Conservation (phyloP, 2,329 filamentous ascomycete species). For the Pseudogymnoascus sp. region DNA sequence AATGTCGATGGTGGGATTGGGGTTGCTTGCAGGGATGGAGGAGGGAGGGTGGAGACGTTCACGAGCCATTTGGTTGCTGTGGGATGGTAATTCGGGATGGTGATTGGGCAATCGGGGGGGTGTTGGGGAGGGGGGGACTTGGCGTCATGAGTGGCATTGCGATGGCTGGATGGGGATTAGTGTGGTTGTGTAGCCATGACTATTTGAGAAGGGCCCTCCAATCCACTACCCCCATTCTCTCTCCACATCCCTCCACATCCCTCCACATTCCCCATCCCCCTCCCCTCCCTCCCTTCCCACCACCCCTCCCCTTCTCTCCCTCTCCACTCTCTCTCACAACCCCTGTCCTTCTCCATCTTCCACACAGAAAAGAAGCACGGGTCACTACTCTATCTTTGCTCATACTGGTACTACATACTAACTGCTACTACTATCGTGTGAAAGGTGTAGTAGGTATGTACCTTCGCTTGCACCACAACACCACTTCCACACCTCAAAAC, state of each 20-base stretch:
- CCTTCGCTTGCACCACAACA: too few species aligned
- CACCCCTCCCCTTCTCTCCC: not conserved
- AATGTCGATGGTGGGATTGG: not conserved
- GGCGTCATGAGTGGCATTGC: not conserved
- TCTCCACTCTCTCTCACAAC: not conserved
- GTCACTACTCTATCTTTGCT: not conserved
- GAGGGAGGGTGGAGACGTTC: not conserved
- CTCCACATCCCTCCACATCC: not conserved
- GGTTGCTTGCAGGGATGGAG: not conserved
- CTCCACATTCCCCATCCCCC: not conserved
- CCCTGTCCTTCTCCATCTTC: not conserved
- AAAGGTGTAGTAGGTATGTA: too few species aligned
- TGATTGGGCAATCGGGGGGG: not conserved
- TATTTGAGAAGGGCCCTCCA: not conserved
- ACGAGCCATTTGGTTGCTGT: not conserved
- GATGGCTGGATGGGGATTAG: not conserved
- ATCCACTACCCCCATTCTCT: not conserved
- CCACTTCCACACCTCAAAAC: too few species aligned
- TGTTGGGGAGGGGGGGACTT: not conserved
- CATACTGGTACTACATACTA: too few species aligned
- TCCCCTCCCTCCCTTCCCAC: too few species aligned
- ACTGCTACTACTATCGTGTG: too few species aligned
- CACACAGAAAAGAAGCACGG: not conserved
- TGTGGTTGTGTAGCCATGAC: not conserved
- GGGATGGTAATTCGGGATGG: not conserved